These are phyloP conservation scores for Podila horticola DNA, from an alignment of 192 early-diverging fungal genomes.

Conservation along the genomic window DNA sequence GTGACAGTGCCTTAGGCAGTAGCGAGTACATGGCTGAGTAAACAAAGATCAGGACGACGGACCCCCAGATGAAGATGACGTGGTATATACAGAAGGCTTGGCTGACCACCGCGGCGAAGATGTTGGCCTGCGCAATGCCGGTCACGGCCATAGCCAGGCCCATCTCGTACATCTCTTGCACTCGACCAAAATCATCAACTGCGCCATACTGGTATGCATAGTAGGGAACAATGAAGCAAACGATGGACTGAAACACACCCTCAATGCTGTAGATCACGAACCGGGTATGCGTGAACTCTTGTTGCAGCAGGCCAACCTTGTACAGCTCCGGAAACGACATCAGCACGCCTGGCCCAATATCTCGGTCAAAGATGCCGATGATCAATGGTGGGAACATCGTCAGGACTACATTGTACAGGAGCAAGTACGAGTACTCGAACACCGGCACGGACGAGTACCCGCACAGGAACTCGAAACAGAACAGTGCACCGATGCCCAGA, in stretches of 20 bases:
- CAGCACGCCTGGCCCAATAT: conserved; percentile 67
- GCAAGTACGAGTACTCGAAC: conserved; percentile 82
- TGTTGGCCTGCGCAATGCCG: conserved; percentile 81
- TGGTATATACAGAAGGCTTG: conserved; percentile 85
- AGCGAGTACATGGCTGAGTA: conserved; percentile 57
- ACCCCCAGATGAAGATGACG: conserved; percentile 64
- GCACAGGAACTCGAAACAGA: conserved; percentile 85
- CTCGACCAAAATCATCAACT: conserved; percentile 7
- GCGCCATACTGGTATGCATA: conserved; percentile 21
- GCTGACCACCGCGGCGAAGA: conserved; percentile 77
- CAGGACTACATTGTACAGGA: conserved; percentile 84
- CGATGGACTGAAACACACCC: conserved; percentile 72
- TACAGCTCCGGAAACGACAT: conserved; percentile 80
- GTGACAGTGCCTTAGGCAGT: conserved; percentile 49
- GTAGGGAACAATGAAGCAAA: conserved; percentile 59
- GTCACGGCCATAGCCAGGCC: conserved; percentile 78
- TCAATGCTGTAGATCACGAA: conserved; percentile 72
- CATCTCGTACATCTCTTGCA: conserved; percentile 62
- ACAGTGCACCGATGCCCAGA: conserved; percentile 72
- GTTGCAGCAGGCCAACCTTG: conserved; percentile 66
- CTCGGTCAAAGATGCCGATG: conserved; percentile 80
- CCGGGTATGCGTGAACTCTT: conserved; percentile 68
- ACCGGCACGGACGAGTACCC: conserved; percentile 78
- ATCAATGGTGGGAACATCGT: conserved; percentile 77
- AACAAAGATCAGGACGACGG: conserved; percentile 71